Percentiles rank a stretch among this genome's conserved stretches.
phyloP scores from a whole-genome alignment of 1,139 yeast species.

The Blastobotrys capitulatus region DNA sequence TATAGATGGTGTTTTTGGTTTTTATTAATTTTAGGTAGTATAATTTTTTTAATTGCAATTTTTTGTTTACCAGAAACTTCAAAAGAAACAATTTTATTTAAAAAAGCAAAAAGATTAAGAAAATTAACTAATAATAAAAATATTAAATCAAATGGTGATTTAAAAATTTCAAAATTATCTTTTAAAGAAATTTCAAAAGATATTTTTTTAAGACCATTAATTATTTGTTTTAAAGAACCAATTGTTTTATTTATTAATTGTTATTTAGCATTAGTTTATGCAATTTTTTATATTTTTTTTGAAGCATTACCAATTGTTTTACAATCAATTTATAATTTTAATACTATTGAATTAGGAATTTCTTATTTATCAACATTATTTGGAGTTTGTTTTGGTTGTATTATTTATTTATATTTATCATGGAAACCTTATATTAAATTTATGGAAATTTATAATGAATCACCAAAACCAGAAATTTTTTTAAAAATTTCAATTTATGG shows the following conservation, averaged over 20 bases:
- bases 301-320: too few relatives aligned
- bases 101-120: conserved; percentile 46
- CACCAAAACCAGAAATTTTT: conserved; percentile 38
- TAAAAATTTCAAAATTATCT: conserved; percentile 2
- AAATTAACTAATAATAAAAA: conserved; percentile 31
- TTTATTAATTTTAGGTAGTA: conserved; percentile 39
- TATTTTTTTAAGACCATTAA: conserved; percentile 12
- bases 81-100: conserved; percentile 40
- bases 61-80: conserved; percentile 49
- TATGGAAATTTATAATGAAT: conserved; percentile 32
- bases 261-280: too few relatives aligned
- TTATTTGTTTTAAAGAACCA: conserved; percentile 12
- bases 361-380: conserved; percentile 41
- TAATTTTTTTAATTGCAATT: conserved; percentile 33
- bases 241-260: too few relatives aligned
- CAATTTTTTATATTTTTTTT: too few relatives aligned
- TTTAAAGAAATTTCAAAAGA: conserved; percentile 10
- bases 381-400: conserved; percentile 35
- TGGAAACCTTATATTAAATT: conserved; percentile 5
- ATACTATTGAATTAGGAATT: conserved; percentile 43
- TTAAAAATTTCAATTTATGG: conserved; percentile 38
- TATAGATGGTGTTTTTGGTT: conserved; percentile 44
- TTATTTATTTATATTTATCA: conserved; percentile 2
- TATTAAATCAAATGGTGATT: conserved; percentile 9
- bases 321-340: conserved; percentile 40